A percentile compares a stretch with the other conserved stretches of the same genome.
phyloP scores from a whole-genome alignment of 2,329 filamentous ascomycete genomes.

The Hypomyces rosellus region DNA sequence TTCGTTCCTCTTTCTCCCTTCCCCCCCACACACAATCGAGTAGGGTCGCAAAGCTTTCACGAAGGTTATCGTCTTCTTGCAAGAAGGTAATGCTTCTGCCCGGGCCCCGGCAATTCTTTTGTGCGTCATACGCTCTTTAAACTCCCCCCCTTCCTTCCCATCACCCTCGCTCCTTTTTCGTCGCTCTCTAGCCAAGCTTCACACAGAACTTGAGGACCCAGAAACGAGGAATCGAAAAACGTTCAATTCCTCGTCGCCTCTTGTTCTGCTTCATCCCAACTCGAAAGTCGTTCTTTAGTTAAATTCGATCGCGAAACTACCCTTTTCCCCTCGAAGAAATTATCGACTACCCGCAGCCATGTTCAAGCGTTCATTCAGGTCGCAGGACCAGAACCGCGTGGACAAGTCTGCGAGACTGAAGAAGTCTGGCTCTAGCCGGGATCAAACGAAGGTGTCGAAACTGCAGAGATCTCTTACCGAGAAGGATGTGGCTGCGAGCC shows the following conservation, averaged over 20 bases:
- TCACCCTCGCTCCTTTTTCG: conserved; percentile 43
- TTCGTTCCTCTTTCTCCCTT: conserved; percentile 30
- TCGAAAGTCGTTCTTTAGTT: conserved; percentile 24
- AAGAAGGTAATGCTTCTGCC: conserved; percentile 43
- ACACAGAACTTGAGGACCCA: not conserved
- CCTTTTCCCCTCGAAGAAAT: conserved; percentile 4
- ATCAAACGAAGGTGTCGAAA: conserved; percentile 72
- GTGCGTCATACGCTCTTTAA: conserved; percentile 32
- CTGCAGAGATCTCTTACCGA: conserved; percentile 75
- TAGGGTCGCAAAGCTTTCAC: conserved; percentile 52
- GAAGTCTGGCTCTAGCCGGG: conserved; percentile 51
- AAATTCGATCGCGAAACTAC: conserved; percentile 1
- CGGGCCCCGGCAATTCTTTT: conserved; percentile 45
- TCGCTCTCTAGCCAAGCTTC: conserved; percentile 41
- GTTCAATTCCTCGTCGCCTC: conserved; percentile 2
- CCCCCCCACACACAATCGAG: conserved; percentile 49
- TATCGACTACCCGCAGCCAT: conserved; percentile 46
- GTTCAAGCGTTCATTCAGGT: conserved; percentile 89
- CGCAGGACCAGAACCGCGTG: conserved; percentile 66
- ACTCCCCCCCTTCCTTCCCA: conserved; percentile 22
- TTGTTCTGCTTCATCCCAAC: conserved; percentile 13
- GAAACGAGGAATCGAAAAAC: not conserved
- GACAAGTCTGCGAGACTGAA: conserved; percentile 84
- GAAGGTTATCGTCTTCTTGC: conserved; percentile 46
- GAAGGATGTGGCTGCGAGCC: conserved; percentile 31